Evolutionary conservation across 345 rosid species (phyloP).

Genomic region (Erucastrum elatum): DNA sequence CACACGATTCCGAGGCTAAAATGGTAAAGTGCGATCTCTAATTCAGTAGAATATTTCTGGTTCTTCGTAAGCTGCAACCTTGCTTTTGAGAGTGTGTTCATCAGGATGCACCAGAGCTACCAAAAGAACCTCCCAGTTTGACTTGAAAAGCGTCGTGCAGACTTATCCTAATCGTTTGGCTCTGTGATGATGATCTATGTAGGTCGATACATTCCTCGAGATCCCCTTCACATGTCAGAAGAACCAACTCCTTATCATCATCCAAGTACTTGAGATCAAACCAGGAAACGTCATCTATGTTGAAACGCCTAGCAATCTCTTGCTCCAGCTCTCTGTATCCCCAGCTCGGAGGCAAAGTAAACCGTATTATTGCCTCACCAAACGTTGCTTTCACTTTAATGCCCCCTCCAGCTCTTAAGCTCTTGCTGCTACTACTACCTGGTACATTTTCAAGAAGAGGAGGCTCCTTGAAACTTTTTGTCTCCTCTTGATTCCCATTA

Average conservation of each 20-base stretch:
- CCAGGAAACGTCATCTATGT: conserved; percentile 43
- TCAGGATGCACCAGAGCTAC: conserved; percentile 34
- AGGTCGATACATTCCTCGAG: conserved; percentile 86
- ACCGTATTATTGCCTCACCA: conserved; percentile 66
- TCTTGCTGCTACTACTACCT: conserved; percentile 19
- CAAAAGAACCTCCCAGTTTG: conserved; percentile 38
- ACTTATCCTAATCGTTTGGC: conserved; percentile 59
- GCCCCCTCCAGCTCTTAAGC: conserved; percentile 26
- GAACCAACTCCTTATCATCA: conserved; percentile 73
- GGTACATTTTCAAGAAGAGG: conserved; percentile 43
- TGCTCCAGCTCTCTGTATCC: conserved; percentile 53
- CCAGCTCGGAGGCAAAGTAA: conserved; percentile 58
- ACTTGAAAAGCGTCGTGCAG: conserved; percentile 46
- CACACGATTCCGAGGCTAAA: neutral
- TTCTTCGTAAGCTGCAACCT: too few species aligned
- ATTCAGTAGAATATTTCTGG: too few species aligned
- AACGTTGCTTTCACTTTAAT: conserved; percentile 62
- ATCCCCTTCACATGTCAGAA: conserved; percentile 70
- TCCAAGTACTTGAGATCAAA: conserved; percentile 66
- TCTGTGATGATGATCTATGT: conserved; percentile 44
- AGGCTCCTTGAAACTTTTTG: conserved; percentile 53
- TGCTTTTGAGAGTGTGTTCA: conserved; percentile 4
- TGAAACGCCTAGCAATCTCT: conserved; percentile 62
- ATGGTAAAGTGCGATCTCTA: conserved; percentile 25
- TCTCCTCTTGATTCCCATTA: conserved; percentile 55